phyloP scores from a whole-genome alignment of 1,284 basidiomycete species.

The Ustilago tritici region DNA sequence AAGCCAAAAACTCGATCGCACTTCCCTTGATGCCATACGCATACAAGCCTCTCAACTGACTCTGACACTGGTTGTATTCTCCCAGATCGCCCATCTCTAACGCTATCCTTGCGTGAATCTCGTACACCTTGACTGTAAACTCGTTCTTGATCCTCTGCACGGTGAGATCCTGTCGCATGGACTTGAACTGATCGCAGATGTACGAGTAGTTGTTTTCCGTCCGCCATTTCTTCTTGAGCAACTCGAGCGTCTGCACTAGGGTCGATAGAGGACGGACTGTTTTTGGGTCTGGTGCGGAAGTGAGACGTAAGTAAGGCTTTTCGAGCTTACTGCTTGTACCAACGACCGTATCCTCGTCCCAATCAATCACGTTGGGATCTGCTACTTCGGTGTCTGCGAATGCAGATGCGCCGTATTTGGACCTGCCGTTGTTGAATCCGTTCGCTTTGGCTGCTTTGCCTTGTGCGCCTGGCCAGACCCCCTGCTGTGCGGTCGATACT shows the following conservation, averaged over 20 bases:
- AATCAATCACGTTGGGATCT: slow-evolving; percentile 82
- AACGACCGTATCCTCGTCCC: slow-evolving; percentile 95
- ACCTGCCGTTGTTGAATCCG: slow-evolving; percentile 14
- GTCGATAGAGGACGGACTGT: slow-evolving; percentile 90
- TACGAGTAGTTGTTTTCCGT: slow-evolving; percentile 86
- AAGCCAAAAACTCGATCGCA: slow-evolving; percentile 94
- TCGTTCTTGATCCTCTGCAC: slow-evolving; percentile 99
- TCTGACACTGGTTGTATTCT: slow-evolving; percentile 98
- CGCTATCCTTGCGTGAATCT: slow-evolving; percentile 97
- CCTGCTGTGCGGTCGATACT: slow-evolving; percentile 8
- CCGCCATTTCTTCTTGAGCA: slow-evolving; percentile 90
- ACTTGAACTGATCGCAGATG: slow-evolving; percentile 98
- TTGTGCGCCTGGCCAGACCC: slow-evolving; percentile 34
- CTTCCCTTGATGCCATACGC: slow-evolving; percentile 90
- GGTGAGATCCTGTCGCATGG: slow-evolving; percentile 94
- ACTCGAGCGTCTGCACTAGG: slow-evolving; percentile 84
- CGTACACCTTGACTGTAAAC: slow-evolving; percentile 96
- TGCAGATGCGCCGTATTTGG: slow-evolving; percentile 18
- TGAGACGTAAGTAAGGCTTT: slow-evolving; percentile 95
- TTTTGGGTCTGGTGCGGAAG: slow-evolving; percentile 95
- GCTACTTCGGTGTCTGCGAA: slow-evolving; percentile 44
- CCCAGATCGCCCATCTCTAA: slow-evolving; percentile 96
- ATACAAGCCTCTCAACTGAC: slow-evolving; percentile 88
- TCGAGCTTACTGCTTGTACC: slow-evolving; percentile 89
- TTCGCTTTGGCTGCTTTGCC: slow-evolving; percentile 1